phyloP scores from a whole-genome alignment of 345 rosid genomes.

The Moricandia arvensis region DNA sequence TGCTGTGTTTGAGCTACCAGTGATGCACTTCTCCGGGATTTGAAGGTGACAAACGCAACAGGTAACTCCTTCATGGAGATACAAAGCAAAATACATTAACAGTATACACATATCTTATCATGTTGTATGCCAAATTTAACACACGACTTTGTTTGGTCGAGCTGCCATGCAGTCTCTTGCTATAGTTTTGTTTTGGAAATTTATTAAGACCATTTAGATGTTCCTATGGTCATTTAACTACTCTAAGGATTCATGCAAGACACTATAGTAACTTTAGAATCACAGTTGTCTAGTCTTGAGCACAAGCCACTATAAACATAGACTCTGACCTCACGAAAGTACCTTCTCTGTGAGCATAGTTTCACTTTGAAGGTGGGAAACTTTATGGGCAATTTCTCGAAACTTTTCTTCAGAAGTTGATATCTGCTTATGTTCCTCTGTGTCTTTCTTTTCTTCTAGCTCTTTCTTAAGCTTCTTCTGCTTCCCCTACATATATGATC shows the following conservation, averaged over 20 bases:
- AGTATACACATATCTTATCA: too few species aligned
- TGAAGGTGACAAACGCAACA: conserved; percentile 80
- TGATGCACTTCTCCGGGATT: conserved; percentile 67
- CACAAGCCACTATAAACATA: too few species aligned
- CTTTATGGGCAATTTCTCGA: conserved; percentile 51
- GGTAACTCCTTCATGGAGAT: conserved; percentile 61
- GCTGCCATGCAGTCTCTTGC: too few species aligned
- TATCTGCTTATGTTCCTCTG: conserved; percentile 34
- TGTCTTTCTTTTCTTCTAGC: conserved; percentile 48
- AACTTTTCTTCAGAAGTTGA: conserved; percentile 58
- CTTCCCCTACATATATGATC: conserved; percentile 48
- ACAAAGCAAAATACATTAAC: too few species aligned
- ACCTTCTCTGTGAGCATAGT: conserved; percentile 63
- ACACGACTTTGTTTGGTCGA: too few species aligned
- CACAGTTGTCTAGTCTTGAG: too few species aligned
- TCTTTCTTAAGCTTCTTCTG: conserved; percentile 49
- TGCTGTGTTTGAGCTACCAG: conserved; percentile 83
- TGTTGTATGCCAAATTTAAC: too few species aligned
- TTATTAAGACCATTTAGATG: too few species aligned
- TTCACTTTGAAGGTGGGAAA: conserved; percentile 56
- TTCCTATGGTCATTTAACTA: too few species aligned
- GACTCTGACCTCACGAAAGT: conserved; percentile 20
- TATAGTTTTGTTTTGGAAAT: too few species aligned
- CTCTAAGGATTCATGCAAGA: too few species aligned
- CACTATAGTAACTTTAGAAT: too few species aligned